Base-by-base conservation (phyloP, 2,329 filamentous ascomycete genomes). In the Escovopsis sp. region DNA sequence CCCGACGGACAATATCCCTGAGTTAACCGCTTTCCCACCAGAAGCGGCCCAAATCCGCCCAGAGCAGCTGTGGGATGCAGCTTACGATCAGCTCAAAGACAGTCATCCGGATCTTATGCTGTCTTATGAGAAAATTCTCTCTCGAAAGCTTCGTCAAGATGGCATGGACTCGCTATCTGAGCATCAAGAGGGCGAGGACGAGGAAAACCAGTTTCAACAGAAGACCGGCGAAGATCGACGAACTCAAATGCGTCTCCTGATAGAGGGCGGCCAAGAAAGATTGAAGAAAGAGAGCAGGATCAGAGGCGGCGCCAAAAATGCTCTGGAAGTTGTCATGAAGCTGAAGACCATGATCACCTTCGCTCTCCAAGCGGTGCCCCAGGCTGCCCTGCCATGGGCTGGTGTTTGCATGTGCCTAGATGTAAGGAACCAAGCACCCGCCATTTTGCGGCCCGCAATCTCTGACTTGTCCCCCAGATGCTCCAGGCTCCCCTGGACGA, bases 301-400 rank as follows among this genome's bases (percentile, higher is more conserved):
- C 7, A 53, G 50, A 13, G 30, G 39, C 19, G 39, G 40, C 5
- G 43, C 54, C 4, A 40, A 44, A 11, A 36, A 48, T 6, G 42
- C 36, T 23, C 39, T 52, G 19, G 34, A 50, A 19, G 40, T 40
- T 6, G 33, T 53, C 13, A 35, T 48, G 10, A 34, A 40, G 0
- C 38, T 50, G 14, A 55, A 46, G 35, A 42, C 39, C 7, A 40
- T 54, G 3, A 38, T 54, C 1, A 36, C 44, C 26, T 45, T 42
- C 14, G 49, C 44, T 3, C 23, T 60, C 8, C 35, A 52, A 33
- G 41, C 42, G 14, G 38, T 46, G 5, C 52, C 54, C 0, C 39
- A 56, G 41, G 56, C 56, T 13, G 53, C 53, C 4, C 35, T 60
- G 31, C 48, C 56, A n/a, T 62, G 52, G 57, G 48, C 48, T 6